Percentiles rank a stretch among this genome's conserved stretches.
Conservation (phyloP, 75 land plant genomes). For the Selaginella tamariscina region DNA sequence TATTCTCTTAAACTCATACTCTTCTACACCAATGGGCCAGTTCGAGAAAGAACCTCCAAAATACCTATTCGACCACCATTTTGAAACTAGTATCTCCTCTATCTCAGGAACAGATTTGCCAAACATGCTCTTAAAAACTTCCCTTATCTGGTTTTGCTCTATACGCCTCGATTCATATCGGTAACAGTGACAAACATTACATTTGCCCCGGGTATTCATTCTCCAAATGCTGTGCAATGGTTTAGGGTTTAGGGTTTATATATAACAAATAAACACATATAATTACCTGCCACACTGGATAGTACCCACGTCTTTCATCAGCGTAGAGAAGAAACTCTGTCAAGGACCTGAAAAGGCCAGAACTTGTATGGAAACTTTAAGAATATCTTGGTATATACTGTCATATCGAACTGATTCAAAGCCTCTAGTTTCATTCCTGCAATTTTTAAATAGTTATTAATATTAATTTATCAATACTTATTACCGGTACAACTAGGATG, state of each 20-base stretch:
- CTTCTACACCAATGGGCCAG: too few relatives aligned
- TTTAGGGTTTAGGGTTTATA: too few relatives aligned
- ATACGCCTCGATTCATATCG: conserved; percentile 55
- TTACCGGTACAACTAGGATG: conserved; percentile 60
- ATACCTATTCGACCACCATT: conserved; percentile 41
- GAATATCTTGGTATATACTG: conserved; percentile 73
- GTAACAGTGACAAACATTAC: conserved; percentile 49
- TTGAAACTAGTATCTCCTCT: conserved; percentile 40
- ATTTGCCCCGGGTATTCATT: conserved; percentile 41
- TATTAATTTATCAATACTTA: too few relatives aligned
- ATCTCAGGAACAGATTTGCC: conserved; percentile 41
- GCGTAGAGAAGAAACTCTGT: conserved; percentile 64
- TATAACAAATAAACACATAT: neutral
- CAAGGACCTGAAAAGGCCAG: conserved; percentile 57
- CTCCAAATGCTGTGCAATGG: conserved; percentile 43
- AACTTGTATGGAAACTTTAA: conserved; percentile 61
- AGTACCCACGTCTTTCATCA: conserved; percentile 62
- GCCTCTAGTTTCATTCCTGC: conserved; percentile 61
- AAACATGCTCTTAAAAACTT: conserved; percentile 42
- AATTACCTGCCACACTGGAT: conserved; percentile 72
- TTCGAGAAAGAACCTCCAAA: conserved; percentile 35
- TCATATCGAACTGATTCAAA: conserved; percentile 47
- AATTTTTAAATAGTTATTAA: too few relatives aligned
- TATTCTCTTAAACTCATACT: conserved; percentile 25
- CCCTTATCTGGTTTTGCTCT: conserved; percentile 48